These are phyloP conservation scores for Pachysolen tannophilus DNA, from an alignment of 805 yeast genomes.

Conservation along the genomic window DNA sequence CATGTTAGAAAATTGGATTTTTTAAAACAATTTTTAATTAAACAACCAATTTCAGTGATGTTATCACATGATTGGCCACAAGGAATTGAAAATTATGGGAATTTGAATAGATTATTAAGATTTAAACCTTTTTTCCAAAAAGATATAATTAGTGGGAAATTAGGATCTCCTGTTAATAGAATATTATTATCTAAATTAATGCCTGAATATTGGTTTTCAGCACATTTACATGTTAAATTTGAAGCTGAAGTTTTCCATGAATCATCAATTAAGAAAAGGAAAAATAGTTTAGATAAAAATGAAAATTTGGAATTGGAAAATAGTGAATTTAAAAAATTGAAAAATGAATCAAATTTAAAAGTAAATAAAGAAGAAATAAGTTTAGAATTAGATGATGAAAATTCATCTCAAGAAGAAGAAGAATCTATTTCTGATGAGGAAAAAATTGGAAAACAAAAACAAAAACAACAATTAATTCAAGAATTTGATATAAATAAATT, in stretches of 20 bases:
- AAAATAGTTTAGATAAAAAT: background rate
- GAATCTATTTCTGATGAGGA: conserved; percentile 2
- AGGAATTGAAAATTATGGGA: conserved; percentile 62
- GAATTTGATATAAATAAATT: background rate
- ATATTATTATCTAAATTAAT: conserved; percentile 40
- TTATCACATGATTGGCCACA: conserved; percentile 95
- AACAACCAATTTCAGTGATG: conserved; percentile 40
- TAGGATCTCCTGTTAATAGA: conserved; percentile 71
- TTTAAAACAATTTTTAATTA: conserved; percentile 41
- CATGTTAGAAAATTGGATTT: conserved; percentile 67
- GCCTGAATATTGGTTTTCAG: conserved; percentile 80
- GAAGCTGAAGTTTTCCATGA: conserved; percentile 39
- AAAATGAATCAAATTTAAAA: background rate
- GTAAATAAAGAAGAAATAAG: conserved; percentile 13
- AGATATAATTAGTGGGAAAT: conserved; percentile 49
- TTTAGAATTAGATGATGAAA: conserved; percentile 17
- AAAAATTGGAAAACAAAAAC: conserved; percentile 15
- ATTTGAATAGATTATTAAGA: conserved; percentile 37
- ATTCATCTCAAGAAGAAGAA: conserved; percentile 13
- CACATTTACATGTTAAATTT: conserved; percentile 78
- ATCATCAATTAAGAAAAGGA: background rate
- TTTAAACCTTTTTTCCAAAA: conserved; percentile 58
- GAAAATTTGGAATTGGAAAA: background rate
- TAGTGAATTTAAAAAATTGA: no score
- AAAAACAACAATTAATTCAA: conserved; percentile 21